Evolutionary conservation across 225 moss, liverwort and hornwort species (phyloP).

Genomic region (Asterella californica): DNA sequence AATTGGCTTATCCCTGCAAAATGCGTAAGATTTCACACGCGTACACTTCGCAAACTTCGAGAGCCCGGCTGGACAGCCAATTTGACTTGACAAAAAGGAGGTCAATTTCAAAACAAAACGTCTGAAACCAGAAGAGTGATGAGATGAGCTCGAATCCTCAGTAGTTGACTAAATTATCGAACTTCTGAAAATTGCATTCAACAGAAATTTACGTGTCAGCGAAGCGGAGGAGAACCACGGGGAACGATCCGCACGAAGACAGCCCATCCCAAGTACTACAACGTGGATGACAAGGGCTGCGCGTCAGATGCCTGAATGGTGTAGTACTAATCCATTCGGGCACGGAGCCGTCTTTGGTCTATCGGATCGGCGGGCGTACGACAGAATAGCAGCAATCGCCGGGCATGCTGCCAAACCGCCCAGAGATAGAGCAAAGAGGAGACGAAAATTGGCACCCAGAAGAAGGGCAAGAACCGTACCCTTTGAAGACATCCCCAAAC

Average conservation of each 20-base stretch:
- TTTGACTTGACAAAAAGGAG: neutral
- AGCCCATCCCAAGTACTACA: neutral
- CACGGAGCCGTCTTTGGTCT: too few relatives aligned
- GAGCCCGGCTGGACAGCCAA: neutral
- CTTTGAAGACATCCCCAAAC: slow-evolving; percentile 95
- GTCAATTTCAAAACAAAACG: neutral
- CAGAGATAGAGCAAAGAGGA: neutral
- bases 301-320: neutral
- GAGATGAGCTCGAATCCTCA: neutral
- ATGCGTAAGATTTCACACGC: neutral
- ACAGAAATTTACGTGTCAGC: neutral
- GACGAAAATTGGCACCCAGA: neutral
- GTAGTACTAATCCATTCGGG: neutral
- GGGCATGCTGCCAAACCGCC: neutral
- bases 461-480: slow-evolving; percentile 41
- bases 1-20: neutral
- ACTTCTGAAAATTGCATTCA: neutral
- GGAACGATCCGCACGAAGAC: neutral
- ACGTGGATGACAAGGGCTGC: neutral
- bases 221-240: neutral
- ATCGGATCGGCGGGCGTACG: neutral
- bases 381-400: too few relatives aligned
- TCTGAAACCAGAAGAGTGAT: neutral
- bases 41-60: neutral
- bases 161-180: neutral